phyloP scores from a whole-genome alignment of 345 rosid genomes.

The Physaria fendleri region DNA sequence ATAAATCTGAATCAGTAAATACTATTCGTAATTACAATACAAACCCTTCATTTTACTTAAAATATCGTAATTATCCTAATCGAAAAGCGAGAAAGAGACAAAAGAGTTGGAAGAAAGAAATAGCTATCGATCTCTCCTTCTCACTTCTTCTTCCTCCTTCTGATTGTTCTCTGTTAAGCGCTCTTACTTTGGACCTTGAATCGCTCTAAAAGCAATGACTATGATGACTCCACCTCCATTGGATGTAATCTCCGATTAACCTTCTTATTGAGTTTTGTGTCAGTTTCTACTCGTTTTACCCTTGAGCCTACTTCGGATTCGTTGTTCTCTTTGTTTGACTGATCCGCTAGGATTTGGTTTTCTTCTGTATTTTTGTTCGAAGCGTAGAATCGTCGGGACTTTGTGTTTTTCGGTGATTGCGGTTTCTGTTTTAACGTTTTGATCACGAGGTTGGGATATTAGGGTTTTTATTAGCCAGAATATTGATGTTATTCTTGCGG shows the following conservation, averaged over 20 bases:
- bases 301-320: slow-evolving; percentile 5
- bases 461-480: slow-evolving; percentile 13
- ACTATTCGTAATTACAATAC: slow-evolving; percentile 4
- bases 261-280: slow-evolving; percentile 5
- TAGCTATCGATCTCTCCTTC: slow-evolving; percentile 23
- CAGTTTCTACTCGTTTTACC: neutral
- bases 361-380: neutral
- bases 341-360: slow-evolving; percentile 26
- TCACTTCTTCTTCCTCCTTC: slow-evolving; percentile 4
- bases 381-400: slow-evolving; percentile 15
- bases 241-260: slow-evolving; percentile 45
- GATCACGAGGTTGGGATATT: slow-evolving; percentile 12
- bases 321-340: neutral
- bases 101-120: neutral
- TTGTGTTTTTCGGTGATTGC: slow-evolving; percentile 3
- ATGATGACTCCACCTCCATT: slow-evolving; percentile 74
- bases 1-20: slow-evolving; percentile 7
- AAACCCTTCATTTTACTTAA: neutral
- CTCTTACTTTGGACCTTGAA: slow-evolving; percentile 28
- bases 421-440: neutral
- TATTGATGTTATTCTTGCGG: slow-evolving; percentile 12
- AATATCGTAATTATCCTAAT: slow-evolving; percentile 34
- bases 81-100: slow-evolving; percentile 25
- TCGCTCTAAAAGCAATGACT: slow-evolving; percentile 48
- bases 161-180: slow-evolving; percentile 3